Conservation (phyloP, 2,329 filamentous ascomycete genomes). For the Botrytis galanthina region DNA sequence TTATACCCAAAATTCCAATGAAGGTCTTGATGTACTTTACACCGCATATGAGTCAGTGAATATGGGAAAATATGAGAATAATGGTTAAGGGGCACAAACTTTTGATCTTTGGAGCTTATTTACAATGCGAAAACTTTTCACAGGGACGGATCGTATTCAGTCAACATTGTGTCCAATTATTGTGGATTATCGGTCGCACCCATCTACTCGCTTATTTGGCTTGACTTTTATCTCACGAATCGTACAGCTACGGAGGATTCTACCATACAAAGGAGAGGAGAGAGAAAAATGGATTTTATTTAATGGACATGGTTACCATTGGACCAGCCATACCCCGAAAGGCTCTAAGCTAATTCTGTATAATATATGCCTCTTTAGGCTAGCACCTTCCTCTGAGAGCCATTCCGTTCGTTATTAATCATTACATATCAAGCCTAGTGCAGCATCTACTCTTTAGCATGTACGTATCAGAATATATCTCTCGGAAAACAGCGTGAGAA, state of each 20-base stretch:
- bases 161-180: neutral
- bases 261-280: neutral
- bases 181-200: neutral
- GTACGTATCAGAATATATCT: conserved; percentile 2
- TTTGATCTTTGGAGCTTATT: conserved; percentile 2
- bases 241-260: neutral
- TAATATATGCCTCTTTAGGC: too few relatives aligned
- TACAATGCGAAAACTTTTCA: neutral
- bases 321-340: too few relatives aligned
- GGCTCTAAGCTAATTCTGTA: too few relatives aligned
- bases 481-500: conserved; percentile 12
- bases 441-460: neutral
- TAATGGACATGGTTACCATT: too few relatives aligned
- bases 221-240: neutral
- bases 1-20: neutral
- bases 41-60: neutral
- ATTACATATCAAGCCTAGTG: neutral
- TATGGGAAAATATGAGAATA: neutral
- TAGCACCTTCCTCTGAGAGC: too few relatives aligned
- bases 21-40: neutral
- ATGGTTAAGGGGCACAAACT: neutral
- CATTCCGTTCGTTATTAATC: neutral
- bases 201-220: conserved; percentile 4
- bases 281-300: too few relatives aligned
- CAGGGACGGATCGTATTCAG: conserved; percentile 8